A percentile compares a stretch with the other conserved stretches of the same genome.
phyloP scores from a whole-genome alignment of 495 filamentous ascomycete species.

The Penicillium robsamsonii region DNA sequence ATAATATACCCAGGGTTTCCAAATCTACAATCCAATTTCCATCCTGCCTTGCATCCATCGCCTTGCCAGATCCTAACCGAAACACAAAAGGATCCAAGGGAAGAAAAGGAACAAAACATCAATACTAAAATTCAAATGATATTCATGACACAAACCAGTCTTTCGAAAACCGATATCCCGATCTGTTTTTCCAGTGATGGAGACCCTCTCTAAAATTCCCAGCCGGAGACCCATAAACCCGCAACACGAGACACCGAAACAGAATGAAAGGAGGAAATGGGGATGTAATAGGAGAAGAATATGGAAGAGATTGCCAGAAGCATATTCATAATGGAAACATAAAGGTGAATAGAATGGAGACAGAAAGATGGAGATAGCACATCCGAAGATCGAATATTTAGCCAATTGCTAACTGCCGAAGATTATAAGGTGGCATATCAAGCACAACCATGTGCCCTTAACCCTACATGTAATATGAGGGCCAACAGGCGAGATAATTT shows the following conservation, averaged over 20 bases:
- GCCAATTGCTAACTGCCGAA: background rate
- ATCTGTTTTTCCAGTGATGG: slow-evolving; percentile 40
- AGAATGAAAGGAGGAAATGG: slow-evolving; percentile 4
- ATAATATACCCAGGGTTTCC: slow-evolving; percentile 15
- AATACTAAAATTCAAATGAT: slow-evolving; percentile 10
- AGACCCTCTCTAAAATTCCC: slow-evolving; percentile 36
- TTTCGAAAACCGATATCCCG: slow-evolving; percentile 18
- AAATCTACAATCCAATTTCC: slow-evolving; percentile 8
- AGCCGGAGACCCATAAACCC: slow-evolving; percentile 31
- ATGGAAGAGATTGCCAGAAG: background rate
- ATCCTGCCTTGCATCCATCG: slow-evolving; percentile 2
- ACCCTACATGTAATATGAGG: background rate
- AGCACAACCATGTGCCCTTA: background rate
- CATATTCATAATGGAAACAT: slow-evolving; percentile 10
- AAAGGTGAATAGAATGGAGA: background rate
- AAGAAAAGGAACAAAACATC: slow-evolving; percentile 15
- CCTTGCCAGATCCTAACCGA: background rate
- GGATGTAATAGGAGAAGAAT: background rate
- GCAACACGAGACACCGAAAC: slow-evolving; percentile 27
- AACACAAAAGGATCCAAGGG: slow-evolving; percentile 20
- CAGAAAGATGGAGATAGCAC: background rate
- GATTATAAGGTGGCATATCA: background rate
- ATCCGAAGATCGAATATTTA: background rate
- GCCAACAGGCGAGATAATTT: background rate
- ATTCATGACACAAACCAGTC: slow-evolving; percentile 18